Base-by-base conservation (phyloP, 2,329 filamentous ascomycete species). In the Hirsutella thompsonii region DNA sequence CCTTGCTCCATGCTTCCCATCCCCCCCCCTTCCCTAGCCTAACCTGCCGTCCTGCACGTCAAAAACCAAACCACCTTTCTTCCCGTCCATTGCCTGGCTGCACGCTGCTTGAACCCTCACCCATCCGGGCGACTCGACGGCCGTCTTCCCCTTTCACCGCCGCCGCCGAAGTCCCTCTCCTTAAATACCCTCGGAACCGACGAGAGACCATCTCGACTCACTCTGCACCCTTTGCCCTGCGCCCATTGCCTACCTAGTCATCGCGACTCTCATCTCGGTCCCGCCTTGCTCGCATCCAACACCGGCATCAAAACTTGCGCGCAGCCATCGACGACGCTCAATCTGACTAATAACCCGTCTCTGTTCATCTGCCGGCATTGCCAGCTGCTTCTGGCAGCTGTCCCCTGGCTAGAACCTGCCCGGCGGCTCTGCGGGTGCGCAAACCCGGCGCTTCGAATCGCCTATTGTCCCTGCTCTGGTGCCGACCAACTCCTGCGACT, bases 401-500 rank as follows among this genome's bases (percentile, higher is more conserved):
- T 26, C 30, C 34, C n/a, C 39, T 36, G 33, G 28, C 19, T 20
- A 39, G 18, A 38, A 32, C 28, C 20, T 37, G 16, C 18, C 33
- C 28, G 36, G 39, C 39, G 39, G 39, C 39, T 41, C 39, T 41
- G 39, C 39, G 34, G 39, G 34, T 26, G 34, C 23, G 38, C 38
- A 34, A 28, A 40, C n/a, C 38, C 20, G 20, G 30, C 30, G 29
- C 20, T 30, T 23, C 38, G 26, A 40, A 19, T 40, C 38, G 19
- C 32, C 32, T 4, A 34, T 34, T 16, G 23, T 29, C 37, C 37
- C 37, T 26, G 19, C 37, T 21, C 28, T 14, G 9, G 26, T 33
- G 3, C 37, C 16, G 19, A 39, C 29, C 37, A 13, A 32, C 18
- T 14, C n/a, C 37, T 20, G 18, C 37, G 37, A 38, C 37, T 26